Base-by-base conservation (phyloP, 1,284 basidiomycete genomes). In the Somion occarium region DNA sequence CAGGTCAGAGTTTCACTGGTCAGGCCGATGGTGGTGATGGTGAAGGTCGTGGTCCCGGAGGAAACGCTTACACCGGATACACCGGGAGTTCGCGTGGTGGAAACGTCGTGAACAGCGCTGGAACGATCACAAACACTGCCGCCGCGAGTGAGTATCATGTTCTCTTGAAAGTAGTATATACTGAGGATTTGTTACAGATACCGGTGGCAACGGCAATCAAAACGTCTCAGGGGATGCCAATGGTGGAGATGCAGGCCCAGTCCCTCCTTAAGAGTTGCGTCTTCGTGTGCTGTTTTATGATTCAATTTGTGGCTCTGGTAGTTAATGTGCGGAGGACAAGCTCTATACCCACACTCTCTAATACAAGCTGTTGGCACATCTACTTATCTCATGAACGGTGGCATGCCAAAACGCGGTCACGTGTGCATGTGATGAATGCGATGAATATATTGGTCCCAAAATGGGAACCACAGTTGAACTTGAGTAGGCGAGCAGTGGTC, bases 61-160 rank as follows among this genome's bases (percentile, higher is more conserved):
- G 64, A 54, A 66, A 66, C 54, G 62, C 63, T 4, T 64, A 63
- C 57, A 60, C 53, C 26, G 64, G 63, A 19, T 46, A 59, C 27
- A 59, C 63, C 13, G 63, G 63, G 27, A 50, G 56, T 23, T 55
- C 62, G 24, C 25, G 24, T 23, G 64, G 63, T 19, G 64, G 64
- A 19, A 48, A 43, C 39, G 56, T 65, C 43, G 42, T 48, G 51
- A 64, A 61, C 58, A n/a, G 34, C 5, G 63, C 60, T 27, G 59
- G 56, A 5, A 38, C 44, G 18, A 44, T 60, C 38, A 48, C 58
- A 45, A 63, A 63, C 53, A 48, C 38, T 25, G 59, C 48, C 15
- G 54, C 39, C 50, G 53, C 59, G 12, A 61, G 59, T 61, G 46
- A 54, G 59, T 56, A 25, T 2, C 25, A 7, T 2, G 1, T 13